Conservation (phyloP, 257 asterid species). For the Nicotiana benthamiana region DNA sequence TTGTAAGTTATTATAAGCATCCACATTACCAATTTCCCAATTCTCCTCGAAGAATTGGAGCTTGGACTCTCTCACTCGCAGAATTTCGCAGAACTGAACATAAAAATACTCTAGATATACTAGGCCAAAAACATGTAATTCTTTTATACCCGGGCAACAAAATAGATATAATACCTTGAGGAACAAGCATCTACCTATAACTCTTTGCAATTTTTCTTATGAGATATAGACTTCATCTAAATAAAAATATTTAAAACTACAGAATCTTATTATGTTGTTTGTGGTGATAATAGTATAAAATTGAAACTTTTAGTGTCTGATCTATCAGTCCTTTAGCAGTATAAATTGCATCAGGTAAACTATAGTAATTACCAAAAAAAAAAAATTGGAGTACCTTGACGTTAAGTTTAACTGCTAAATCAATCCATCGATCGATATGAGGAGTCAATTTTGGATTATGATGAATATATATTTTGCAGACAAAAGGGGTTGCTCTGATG, state of each 20-base stretch:
- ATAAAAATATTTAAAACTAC: too few relatives aligned
- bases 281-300: too few relatives aligned
- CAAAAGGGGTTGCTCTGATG: too few relatives aligned
- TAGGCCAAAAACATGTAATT: too few relatives aligned
- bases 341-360: not conserved
- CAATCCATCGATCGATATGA: not conserved
- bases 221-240: not conserved
- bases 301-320: not conserved
- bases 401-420: not conserved
- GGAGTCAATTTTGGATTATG: not conserved
- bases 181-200: too few relatives aligned
- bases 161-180: too few relatives aligned
- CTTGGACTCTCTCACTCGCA: not conserved
- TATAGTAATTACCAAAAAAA: not conserved
- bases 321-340: not conserved
- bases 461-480: too few relatives aligned
- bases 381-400: not conserved
- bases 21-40: too few relatives aligned
- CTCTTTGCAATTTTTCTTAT: not conserved
- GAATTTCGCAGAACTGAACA: too few relatives aligned
- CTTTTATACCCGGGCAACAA: too few relatives aligned
- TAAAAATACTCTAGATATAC: too few relatives aligned
- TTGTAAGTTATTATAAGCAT: not conserved
- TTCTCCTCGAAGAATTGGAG: not conserved
- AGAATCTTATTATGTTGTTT: not conserved